Conservation (phyloP, 179 eudicot species). For the Carnegiea gigantea region DNA sequence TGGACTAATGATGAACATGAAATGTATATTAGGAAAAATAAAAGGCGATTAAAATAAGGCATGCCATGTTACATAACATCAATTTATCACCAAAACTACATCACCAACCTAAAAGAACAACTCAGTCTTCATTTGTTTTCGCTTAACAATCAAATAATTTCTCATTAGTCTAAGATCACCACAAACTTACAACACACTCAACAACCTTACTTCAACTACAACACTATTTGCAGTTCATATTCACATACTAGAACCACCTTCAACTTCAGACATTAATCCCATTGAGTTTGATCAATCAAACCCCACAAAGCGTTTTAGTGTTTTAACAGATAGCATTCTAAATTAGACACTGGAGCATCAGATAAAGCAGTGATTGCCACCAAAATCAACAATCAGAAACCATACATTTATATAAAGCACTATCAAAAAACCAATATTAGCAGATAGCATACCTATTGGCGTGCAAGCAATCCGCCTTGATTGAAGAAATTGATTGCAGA, state of each 20-base stretch:
- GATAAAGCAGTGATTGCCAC: not conserved
- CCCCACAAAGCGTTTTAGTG: not conserved
- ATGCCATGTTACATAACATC: not conserved
- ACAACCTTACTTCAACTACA: not conserved
- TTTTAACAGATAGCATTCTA: not conserved
- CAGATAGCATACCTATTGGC: conserved; percentile 59
- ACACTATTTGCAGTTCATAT: not conserved
- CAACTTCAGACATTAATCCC: not conserved
- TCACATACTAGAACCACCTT: not conserved
- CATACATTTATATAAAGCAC: not conserved
- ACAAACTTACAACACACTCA: not conserved
- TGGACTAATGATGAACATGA: not conserved
- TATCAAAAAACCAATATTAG: not conserved
- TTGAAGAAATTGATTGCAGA: conserved; percentile 77
- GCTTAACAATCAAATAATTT: not conserved
- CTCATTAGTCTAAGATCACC: not conserved
- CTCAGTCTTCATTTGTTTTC: not conserved
- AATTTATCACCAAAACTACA: not conserved
- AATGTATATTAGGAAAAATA: not conserved
- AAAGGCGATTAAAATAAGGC: too few species aligned
- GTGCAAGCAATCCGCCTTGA: conserved; percentile 88
- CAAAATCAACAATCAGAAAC: not conserved
- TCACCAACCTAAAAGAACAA: not conserved
- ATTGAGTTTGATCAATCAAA: not conserved
- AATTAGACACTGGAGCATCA: not conserved